Evolutionary conservation across 2,329 filamentous ascomycete species (phyloP), one percentile per base, ranked within the genome.

Genomic region (Paraphaeosphaeria minitans): DNA sequence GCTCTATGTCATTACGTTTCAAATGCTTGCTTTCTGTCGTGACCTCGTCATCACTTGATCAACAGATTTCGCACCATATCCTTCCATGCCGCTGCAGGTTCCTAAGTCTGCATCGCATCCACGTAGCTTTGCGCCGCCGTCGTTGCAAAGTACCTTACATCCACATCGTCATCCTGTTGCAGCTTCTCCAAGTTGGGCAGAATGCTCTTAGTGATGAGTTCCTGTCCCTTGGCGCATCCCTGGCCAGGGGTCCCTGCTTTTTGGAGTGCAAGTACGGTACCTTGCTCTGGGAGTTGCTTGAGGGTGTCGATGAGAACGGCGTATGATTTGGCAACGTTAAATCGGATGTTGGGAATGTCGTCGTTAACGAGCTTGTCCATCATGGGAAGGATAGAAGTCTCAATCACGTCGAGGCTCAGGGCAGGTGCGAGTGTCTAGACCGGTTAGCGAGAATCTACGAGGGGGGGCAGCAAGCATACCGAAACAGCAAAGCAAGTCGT

Each of bases 401-500:
- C 89, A 76, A 99, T 96, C 60, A 98, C 94, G 59, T 93, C 91
- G 69, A 98, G 86, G 76, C 91, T 96, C 70, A 99, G 91, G 55
- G 96, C 96, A 33, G 91, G 91, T 31, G 95, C 91, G 63, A 99
- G 88, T 24, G 94, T 99, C 95, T 99, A 67, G 45, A n/a, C 33
- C 53, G 0, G 39, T 68, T 45, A 68, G 63, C 48, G 48, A 65
- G 57, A 24, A 24, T 29, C 14, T 39, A 46, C 10, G 27, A 33
- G 14, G 22, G 16, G 39, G 33, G 50, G 14, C 7, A 43, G 13
- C 3, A 3, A 33, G 85, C 91, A 83, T 85, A 99, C 95, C 70
- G 93, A 94, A 67, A 99, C 96, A 62, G 95, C 95, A 78, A 99
- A 99, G 82, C 94, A 98, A n/a, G 95, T 99, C 10, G 95, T 99